phyloP scores from a whole-genome alignment of 2,329 filamentous ascomycete genomes.

The Daldinia eschscholtzii region DNA sequence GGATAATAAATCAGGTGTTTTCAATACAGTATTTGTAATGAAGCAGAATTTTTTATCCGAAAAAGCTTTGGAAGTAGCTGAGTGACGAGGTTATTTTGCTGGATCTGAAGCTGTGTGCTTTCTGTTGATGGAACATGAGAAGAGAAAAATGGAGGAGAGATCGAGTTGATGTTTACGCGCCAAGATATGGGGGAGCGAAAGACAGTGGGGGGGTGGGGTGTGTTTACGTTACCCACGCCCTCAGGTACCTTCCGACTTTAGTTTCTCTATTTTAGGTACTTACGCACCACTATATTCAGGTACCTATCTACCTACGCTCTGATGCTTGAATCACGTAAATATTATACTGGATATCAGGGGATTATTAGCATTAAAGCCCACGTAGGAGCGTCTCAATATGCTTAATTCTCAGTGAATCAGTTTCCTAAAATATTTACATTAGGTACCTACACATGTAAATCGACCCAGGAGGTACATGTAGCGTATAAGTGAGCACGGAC shows the following conservation, averaged over 20 bases:
- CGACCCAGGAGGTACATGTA: not conserved
- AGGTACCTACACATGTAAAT: too few species aligned
- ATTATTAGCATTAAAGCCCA: not conserved
- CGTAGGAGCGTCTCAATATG: not conserved
- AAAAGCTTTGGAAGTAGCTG: conserved; percentile 36
- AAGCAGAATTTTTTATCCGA: conserved; percentile 27
- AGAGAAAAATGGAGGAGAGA: not conserved
- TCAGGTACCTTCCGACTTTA: not conserved
- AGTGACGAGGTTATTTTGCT: conserved; percentile 25
- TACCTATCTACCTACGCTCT: not conserved
- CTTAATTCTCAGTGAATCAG: too few species aligned
- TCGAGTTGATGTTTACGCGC: conserved; percentile 25
- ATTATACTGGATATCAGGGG: not conserved
- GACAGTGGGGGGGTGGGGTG: not conserved
- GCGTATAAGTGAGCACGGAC: too few species aligned
- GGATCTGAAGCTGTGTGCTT: conserved; percentile 18
- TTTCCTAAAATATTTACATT: too few species aligned
- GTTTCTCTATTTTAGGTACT: not conserved
- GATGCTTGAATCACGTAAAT: not conserved
- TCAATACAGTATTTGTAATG: conserved; percentile 28
- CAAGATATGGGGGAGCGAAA: conserved; percentile 12
- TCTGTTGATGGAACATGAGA: conserved; percentile 22
- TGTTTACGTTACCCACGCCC: conserved; percentile 3
- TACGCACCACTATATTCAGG: not conserved
- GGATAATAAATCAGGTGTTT: conserved; percentile 20